Conservation (phyloP, 2,329 filamentous ascomycete genomes). For the Neonectria faginata region DNA sequence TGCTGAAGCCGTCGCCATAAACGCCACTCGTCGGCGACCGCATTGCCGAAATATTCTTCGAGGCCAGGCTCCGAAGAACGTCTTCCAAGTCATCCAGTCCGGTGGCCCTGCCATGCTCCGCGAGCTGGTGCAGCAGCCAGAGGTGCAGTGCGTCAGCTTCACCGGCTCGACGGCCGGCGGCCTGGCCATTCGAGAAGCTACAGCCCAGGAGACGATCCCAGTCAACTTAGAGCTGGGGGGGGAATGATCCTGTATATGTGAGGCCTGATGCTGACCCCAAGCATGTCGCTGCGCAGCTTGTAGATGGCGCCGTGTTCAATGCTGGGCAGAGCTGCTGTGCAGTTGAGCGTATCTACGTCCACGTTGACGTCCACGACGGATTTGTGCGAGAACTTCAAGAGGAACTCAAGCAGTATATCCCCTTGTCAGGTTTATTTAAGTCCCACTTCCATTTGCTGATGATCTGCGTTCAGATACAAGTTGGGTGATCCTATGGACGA, state of each 20-base stretch:
- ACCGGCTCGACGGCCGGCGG: conserved; percentile 91
- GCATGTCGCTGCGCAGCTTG: conserved; percentile 92
- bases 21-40: conserved; percentile 91
- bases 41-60: conserved; percentile 77
- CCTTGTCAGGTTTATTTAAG: no score
- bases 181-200: conserved; percentile 84
- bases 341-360: conserved; percentile 89
- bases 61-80: conserved; percentile 82
- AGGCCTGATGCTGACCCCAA: conserved; percentile 84
- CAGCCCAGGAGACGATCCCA: conserved; percentile 81
- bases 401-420: conserved; percentile 68
- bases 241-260: conserved; percentile 93
- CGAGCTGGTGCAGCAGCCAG: conserved; percentile 78
- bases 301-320: conserved; percentile 96
- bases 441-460: no score
- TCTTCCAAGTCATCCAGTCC: conserved; percentile 91
- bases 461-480: conserved; percentile 66
- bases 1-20: conserved; percentile 92
- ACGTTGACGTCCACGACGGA: conserved; percentile 81
- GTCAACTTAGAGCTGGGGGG: conserved; percentile 91
- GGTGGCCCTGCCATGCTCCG: conserved; percentile 82
- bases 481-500: conserved; percentile 87
- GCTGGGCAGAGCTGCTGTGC: conserved; percentile 96
- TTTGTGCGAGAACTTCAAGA: conserved; percentile 83
- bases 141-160: conserved; percentile 85